Conservation (phyloP, 345 rosid genomes). For the Crucihimalaya himalaica region DNA sequence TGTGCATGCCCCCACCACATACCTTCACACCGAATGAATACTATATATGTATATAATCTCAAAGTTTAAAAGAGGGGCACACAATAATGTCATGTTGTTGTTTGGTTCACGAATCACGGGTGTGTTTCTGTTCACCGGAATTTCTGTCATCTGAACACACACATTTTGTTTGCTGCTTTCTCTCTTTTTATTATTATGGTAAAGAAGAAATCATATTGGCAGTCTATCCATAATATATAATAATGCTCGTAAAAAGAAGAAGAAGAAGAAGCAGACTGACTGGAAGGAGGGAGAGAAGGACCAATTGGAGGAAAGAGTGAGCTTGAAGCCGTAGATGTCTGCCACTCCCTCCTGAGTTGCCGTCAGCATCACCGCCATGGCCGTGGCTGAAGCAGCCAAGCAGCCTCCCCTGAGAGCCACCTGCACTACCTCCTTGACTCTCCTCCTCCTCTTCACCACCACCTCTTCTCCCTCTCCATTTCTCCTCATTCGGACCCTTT, state of each 20-base stretch:
- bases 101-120: conserved; percentile 56
- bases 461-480: conserved; percentile 26
- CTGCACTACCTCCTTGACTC: conserved; percentile 47
- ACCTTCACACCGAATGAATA: conserved; percentile 47
- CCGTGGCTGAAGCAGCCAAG: conserved; percentile 56
- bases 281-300: conserved; percentile 72
- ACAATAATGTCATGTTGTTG: conserved; percentile 23
- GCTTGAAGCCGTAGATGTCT: conserved; percentile 61
- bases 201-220: neutral
- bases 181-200: neutral
- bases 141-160: conserved; percentile 23
- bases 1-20: conserved; percentile 65
- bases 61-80: conserved; percentile 5
- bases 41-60: neutral
- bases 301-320: conserved; percentile 70
- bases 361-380: conserved; percentile 68
- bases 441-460: conserved; percentile 21
- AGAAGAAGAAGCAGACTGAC: conserved; percentile 46
- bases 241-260: neutral
- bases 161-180: neutral
- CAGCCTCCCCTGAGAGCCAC: conserved; percentile 54
- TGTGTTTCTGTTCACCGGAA: conserved; percentile 47
- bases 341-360: conserved; percentile 57
- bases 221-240: neutral
- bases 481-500: conserved; percentile 29